Conservation (phyloP, 805 yeast species). For the Kazachstania bromeliacearum region DNA sequence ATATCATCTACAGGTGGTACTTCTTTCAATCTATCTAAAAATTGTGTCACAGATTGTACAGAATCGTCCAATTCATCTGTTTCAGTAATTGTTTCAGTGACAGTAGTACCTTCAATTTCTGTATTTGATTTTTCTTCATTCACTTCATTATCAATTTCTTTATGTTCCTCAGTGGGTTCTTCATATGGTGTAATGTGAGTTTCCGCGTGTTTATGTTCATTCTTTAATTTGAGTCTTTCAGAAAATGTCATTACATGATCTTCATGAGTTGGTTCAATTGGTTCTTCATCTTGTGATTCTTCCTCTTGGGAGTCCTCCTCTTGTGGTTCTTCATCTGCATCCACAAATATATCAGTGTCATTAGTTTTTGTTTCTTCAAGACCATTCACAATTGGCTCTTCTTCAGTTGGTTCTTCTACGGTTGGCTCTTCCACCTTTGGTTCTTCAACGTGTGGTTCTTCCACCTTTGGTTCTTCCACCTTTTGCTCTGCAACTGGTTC, state of each 20-base stretch:
- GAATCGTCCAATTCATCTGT: slow-evolving; percentile 17
- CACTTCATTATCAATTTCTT: slow-evolving; percentile 9
- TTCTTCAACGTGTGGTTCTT: background rate
- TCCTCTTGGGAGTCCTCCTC: background rate
- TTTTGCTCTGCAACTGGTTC: background rate
- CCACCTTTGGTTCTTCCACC: slow-evolving; percentile 1
- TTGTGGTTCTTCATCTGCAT: slow-evolving; percentile 3
- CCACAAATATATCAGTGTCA: background rate
- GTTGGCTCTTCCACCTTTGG: slow-evolving; percentile 7
- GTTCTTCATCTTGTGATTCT: slow-evolving; percentile 5
- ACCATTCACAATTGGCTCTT: background rate
- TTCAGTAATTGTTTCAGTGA: slow-evolving; percentile 10
- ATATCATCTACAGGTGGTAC: slow-evolving; percentile 50
- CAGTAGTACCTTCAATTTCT: slow-evolving; percentile 4
- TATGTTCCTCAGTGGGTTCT: slow-evolving; percentile 10
- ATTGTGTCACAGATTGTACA: slow-evolving; percentile 39
- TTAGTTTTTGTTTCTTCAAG: background rate
- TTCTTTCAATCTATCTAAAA: slow-evolving; percentile 38
- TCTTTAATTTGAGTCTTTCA: slow-evolving; percentile 17
- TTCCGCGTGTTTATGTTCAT: slow-evolving; percentile 15
- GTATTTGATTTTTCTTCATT: slow-evolving; percentile 1
- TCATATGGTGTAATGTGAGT: slow-evolving; percentile 9
- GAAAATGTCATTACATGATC: slow-evolving; percentile 12
- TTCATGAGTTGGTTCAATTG: slow-evolving; percentile 10
- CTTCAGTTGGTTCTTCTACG: background rate